Evolutionary conservation across 805 yeast species (phyloP), one percentile per base, ranked within the genome.

Genomic region (Kodamaea kaohsiungensis): DNA sequence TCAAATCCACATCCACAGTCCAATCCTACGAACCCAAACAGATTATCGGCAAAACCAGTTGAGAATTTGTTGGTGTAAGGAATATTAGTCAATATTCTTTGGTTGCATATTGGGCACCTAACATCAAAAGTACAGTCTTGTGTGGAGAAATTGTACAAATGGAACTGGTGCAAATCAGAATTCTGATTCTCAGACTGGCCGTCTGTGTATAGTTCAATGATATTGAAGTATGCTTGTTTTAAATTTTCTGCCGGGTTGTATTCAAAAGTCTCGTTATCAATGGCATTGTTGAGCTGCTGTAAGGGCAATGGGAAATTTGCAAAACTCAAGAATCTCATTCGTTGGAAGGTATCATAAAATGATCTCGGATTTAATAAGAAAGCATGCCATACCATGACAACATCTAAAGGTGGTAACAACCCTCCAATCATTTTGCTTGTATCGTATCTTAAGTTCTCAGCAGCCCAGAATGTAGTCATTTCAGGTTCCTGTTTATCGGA

Each of bases 381-480:
- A 1, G 64, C 56, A 46, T 65, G 63, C 69, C 68, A 65, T 12
- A 65, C 61, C 61, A 65, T 53, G 13, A 63, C 30, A 2, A 65
- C 59, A 48, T 65, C 69, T 35, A 65, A 52, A 6, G 67, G 66
- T 1, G 68, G 68, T 15, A 61, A 18, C 18, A 48, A 17, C 30
- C 13, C 35, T 47, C 35, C 42, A 13, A 33, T 30, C 13, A 47
- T 3, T 10, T 40, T 4, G 9, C 10, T 40, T 40, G 22, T 18
- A 40, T 8, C 10, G 10, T 4, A 6, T 17, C 10, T 40, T 10
- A 30, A 30, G 3, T 30, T 30, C 13, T 30, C 35, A 30, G 35
- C 35, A 12, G 35, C 35, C 2, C 8, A 8, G 35, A 30, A 30
- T 9, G 19, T 10, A 3, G 10, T 40, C 43, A 40, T 40, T 16